A percentile compares a stretch with the other conserved stretches of the same genome.
These are phyloP conservation scores for Plasmopara viticola DNA, from an alignment of 352 stramenopile genomes.

Conservation along the genomic window DNA sequence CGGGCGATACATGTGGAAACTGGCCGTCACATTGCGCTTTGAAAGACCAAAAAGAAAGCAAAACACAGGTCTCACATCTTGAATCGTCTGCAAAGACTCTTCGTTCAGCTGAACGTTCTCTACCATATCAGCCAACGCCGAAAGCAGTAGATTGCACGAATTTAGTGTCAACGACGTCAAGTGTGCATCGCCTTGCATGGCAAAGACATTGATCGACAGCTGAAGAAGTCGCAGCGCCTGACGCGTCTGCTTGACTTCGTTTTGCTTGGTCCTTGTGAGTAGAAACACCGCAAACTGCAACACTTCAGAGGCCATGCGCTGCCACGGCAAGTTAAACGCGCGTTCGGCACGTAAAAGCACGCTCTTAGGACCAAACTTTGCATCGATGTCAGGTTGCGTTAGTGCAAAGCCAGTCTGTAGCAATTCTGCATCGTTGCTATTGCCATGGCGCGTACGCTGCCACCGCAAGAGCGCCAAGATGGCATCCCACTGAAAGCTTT, in stretches of 20 bases:
- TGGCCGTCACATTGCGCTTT: constrained; percentile 12
- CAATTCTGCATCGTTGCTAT: constrained; percentile 42
- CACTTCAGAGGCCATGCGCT: constrained; percentile 48
- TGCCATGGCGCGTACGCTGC: constrained; percentile 47
- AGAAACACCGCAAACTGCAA: constrained; percentile 69
- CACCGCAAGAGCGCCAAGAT: constrained; percentile 61
- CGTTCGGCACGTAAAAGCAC: constrained; percentile 28
- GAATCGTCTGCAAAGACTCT: constrained; percentile 24
- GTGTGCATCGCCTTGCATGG: constrained; percentile 26
- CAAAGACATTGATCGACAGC: constrained; percentile 40
- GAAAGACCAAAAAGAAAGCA: constrained; percentile 59
- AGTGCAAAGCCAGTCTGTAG: constrained; percentile 32
- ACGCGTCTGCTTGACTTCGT: constrained; percentile 33
- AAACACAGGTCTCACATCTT: constrained; percentile 58
- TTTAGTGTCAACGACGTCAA: constrained; percentile 48
- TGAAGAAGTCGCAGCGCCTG: constrained; percentile 51
- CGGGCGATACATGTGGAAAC: constrained; percentile 74
- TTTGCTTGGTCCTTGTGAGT: constrained; percentile 43
- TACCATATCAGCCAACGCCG: constrained; percentile 53
- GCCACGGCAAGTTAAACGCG: constrained; percentile 53
- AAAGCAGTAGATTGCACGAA: constrained; percentile 69
- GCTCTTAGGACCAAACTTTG: constrained; percentile 12
- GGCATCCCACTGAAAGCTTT: constrained; percentile 31
- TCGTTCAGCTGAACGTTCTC: constrained; percentile 24
- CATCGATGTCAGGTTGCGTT: constrained; percentile 18